phyloP scores from a whole-genome alignment of 306 rosid genomes.

The Alnus glutinosa region DNA sequence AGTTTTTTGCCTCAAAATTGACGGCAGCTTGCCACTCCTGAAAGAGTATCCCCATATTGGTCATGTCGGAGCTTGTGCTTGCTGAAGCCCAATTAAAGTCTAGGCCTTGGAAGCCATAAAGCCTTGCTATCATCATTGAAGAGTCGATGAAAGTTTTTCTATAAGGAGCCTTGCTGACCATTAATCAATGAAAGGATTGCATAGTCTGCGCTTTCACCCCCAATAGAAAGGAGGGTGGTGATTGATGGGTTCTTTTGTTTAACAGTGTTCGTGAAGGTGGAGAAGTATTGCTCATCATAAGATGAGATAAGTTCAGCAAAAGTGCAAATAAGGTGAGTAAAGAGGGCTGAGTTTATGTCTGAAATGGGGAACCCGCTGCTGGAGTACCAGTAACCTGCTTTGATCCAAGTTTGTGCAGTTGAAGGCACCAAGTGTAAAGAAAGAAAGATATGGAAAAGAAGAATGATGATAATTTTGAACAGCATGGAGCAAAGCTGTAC shows the following conservation, averaged over 20 bases:
- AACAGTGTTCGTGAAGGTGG: conserved; percentile 33
- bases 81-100: too few species aligned
- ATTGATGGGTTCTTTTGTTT: conserved; percentile 39
- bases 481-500: too few species aligned
- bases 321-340: conserved; percentile 44
- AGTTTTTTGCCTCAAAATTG: too few species aligned
- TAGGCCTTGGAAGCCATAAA: too few species aligned
- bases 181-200: conserved; percentile 22
- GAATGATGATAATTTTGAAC: too few species aligned
- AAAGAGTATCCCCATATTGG: too few species aligned
- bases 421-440: not conserved
- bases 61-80: too few species aligned
- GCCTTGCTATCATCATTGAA: too few species aligned
- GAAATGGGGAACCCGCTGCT: conserved; percentile 20
- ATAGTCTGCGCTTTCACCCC: conserved; percentile 17
- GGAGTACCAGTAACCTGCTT: conserved; percentile 51
- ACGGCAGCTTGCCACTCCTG: too few species aligned
- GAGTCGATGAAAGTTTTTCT: conserved; percentile 9
- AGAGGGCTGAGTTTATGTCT: conserved; percentile 40
- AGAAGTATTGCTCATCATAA: conserved; percentile 18
- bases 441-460: too few species aligned
- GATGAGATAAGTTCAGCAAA: conserved; percentile 29
- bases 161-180: conserved; percentile 15
- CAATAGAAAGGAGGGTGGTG: conserved; percentile 44
- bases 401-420: conserved; percentile 31